Evolutionary conservation across 2,329 filamentous ascomycete genomes (phyloP).

Genomic region (Madurella mycetomatis): DNA sequence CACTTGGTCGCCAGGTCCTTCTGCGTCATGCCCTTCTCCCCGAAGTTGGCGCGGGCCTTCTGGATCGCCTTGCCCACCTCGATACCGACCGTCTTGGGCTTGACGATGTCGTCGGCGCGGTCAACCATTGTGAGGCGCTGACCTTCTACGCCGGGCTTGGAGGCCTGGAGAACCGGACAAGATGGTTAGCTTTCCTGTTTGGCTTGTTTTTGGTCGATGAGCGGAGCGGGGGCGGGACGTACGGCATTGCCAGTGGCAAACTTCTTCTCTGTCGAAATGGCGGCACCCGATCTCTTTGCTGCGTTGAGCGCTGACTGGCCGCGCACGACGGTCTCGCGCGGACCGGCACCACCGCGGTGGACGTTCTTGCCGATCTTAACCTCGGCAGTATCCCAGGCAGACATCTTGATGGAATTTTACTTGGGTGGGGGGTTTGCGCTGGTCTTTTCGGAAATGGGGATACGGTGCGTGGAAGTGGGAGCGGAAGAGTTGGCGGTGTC

Average conservation of each 20-base stretch:
- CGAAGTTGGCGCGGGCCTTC: constrained; percentile 61
- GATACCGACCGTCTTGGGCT: constrained; percentile 84
- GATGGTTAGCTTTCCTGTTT: no score
- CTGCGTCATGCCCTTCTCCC: constrained; percentile 84
- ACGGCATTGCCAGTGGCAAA: constrained; percentile 71
- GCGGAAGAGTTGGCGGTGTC: background rate
- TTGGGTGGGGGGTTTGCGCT: constrained; percentile 16
- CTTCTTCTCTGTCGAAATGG: constrained; percentile 92
- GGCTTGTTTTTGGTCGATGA: background rate
- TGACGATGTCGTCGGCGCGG: constrained; percentile 94
- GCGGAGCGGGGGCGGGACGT: constrained; percentile 36
- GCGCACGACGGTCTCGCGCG: constrained; percentile 83
- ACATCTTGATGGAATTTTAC: constrained; percentile 56
- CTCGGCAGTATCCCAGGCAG: constrained; percentile 71
- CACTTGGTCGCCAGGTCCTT: constrained; percentile 81
- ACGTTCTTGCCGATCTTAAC: constrained; percentile 93
- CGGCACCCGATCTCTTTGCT: constrained; percentile 71
- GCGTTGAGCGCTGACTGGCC: constrained; percentile 83
- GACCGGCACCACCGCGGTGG: constrained; percentile 60
- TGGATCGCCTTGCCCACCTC: constrained; percentile 79
- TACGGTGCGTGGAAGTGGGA: background rate
- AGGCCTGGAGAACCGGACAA: constrained; percentile 35
- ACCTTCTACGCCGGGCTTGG: constrained; percentile 64
- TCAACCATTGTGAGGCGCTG: constrained; percentile 98
- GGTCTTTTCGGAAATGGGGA: constrained; percentile 7